Percentiles rank a stretch among this genome's conserved stretches.
Conservation (phyloP, 306 rosid genomes). For the Comarum palustre region DNA sequence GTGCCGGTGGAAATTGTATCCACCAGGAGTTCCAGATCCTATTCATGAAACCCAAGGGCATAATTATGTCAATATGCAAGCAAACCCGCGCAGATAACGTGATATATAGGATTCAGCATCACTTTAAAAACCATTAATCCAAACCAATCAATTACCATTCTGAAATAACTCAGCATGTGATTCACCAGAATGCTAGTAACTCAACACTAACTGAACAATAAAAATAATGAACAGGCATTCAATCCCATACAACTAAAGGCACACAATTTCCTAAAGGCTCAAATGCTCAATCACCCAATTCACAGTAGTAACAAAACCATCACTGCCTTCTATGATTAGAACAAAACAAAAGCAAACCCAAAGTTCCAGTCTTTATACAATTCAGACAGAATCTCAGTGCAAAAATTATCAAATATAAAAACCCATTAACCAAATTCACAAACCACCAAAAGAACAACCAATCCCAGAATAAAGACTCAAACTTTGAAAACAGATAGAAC, state of each 20-base stretch:
- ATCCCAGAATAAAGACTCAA: background rate
- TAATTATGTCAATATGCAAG: slow-evolving; percentile 1
- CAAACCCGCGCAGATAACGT: background rate
- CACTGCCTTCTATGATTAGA: too few species aligned
- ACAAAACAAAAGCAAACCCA: background rate
- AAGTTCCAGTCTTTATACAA: background rate
- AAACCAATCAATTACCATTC: background rate
- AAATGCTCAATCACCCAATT: slow-evolving; percentile 7
- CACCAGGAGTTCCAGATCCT: slow-evolving; percentile 82
- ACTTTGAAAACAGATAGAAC: background rate
- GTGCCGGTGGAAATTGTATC: slow-evolving; percentile 60
- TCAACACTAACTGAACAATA: background rate
- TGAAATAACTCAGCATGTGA: background rate
- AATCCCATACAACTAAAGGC: background rate
- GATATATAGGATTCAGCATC: too few species aligned
- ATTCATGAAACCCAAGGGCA: slow-evolving; percentile 25
- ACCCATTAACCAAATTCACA: background rate
- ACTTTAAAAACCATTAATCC: background rate
- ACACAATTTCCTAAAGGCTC: slow-evolving; percentile 4
- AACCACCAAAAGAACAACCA: background rate
- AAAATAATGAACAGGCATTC: background rate
- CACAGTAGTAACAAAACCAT: background rate
- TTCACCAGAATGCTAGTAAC: background rate
- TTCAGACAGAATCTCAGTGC: background rate
- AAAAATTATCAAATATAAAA: background rate